These are phyloP conservation scores for Heritiera littoralis DNA, from an alignment of 345 rosid genomes.

Conservation along the genomic window DNA sequence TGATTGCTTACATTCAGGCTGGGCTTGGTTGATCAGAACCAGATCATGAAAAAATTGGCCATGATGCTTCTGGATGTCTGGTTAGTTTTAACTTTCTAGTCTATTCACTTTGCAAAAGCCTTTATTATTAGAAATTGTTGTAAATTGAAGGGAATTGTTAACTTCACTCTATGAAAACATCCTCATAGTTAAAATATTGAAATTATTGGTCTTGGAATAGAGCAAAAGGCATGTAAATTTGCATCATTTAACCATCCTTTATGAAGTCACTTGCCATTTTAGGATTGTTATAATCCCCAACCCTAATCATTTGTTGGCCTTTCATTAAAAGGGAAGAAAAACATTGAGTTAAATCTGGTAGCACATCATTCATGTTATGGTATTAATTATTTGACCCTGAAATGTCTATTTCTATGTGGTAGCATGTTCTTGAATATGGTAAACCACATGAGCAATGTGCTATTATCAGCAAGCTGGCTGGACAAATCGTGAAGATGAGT, in stretches of 20 bases:
- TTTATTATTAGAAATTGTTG: no score
- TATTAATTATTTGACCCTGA: constrained; percentile 7
- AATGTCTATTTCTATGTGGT: constrained; percentile 20
- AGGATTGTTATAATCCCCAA: background rate
- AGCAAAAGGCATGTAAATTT: background rate
- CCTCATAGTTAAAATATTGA: background rate
- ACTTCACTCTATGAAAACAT: background rate
- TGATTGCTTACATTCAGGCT: no score
- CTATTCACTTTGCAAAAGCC: no score
- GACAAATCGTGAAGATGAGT: constrained; percentile 92
- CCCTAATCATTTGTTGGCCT: background rate
- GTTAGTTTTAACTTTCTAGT: no score
- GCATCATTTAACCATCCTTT: background rate
- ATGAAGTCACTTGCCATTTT: background rate
- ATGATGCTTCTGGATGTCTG: no score
- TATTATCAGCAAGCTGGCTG: constrained; percentile 74
- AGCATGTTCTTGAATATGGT: constrained; percentile 94
- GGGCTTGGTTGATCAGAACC: no score
- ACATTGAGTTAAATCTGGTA: no score
- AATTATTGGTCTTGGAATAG: background rate
- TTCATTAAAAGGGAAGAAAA: background rate
- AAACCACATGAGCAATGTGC: constrained; percentile 74
- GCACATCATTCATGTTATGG: background rate
- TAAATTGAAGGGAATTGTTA: no score
- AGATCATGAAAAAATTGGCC: no score